phyloP scores from a whole-genome alignment of 2,329 filamentous ascomycete genomes.

The Fusarium austroafricanum region DNA sequence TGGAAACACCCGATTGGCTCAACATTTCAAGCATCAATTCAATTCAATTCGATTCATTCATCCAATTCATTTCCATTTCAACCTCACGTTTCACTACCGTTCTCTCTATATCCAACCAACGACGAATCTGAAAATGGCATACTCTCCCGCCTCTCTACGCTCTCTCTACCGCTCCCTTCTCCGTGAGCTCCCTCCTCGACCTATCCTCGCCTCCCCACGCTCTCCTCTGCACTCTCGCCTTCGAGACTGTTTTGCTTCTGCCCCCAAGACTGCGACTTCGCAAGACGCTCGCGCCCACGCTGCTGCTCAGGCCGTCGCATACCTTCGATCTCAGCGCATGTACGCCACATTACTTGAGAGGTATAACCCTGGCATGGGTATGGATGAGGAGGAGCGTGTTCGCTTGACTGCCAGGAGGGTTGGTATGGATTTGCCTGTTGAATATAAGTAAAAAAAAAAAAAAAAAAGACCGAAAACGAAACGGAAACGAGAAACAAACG shows the following conservation, averaged over 20 bases:
- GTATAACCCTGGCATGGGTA: slow-evolving; percentile 92
- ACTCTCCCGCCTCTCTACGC: slow-evolving; percentile 66
- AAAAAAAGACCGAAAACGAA: not conserved
- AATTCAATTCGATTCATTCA: not conserved
- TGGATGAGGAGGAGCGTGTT: slow-evolving; percentile 87
- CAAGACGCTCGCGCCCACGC: slow-evolving; percentile 46
- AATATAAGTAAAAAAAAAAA: slow-evolving; percentile 54
- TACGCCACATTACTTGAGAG: slow-evolving; percentile 86
- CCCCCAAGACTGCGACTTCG: slow-evolving; percentile 67
- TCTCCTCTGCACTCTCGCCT: slow-evolving; percentile 60
- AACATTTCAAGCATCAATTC: slow-evolving; percentile 28
- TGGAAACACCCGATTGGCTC: slow-evolving; percentile 31
- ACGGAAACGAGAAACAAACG: not conserved
- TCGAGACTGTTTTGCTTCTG: slow-evolving; percentile 46
- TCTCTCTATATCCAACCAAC: not conserved
- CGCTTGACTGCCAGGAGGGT: slow-evolving; percentile 86
- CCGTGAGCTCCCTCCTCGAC: slow-evolving; percentile 84
- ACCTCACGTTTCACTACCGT: not conserved
- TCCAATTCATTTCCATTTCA: slow-evolving; percentile 11
- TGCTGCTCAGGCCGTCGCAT: slow-evolving; percentile 82
- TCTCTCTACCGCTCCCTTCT: slow-evolving; percentile 89
- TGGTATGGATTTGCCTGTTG: slow-evolving; percentile 86
- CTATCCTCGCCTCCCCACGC: slow-evolving; percentile 65
- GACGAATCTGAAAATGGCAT: slow-evolving; percentile 45
- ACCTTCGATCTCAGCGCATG: slow-evolving; percentile 84